Conservation (phyloP, 2,329 filamentous ascomycete species). For the Drechslerella stenobrocha region DNA sequence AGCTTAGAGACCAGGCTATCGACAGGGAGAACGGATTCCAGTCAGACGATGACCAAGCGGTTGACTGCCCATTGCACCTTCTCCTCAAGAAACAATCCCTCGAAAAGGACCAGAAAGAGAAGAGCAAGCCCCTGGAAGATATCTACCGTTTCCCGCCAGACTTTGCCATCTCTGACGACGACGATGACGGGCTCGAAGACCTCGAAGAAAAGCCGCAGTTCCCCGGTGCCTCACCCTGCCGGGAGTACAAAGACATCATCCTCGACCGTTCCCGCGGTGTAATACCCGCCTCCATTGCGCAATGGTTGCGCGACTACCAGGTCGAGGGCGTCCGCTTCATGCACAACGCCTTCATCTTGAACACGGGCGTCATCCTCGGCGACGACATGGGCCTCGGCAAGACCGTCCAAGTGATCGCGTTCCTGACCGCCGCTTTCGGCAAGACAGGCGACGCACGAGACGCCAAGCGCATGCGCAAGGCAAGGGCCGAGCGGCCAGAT, state of each 20-base stretch:
- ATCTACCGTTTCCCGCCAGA: constrained; percentile 53
- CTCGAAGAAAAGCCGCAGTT: constrained; percentile 64
- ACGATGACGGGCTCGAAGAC: constrained; percentile 58
- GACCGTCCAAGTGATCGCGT: constrained; percentile 92
- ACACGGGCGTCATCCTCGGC: constrained; percentile 84
- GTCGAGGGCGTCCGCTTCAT: constrained; percentile 81
- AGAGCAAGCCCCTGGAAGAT: constrained; percentile 43
- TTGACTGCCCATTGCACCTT: constrained; percentile 51
- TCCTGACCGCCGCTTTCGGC: constrained; percentile 86
- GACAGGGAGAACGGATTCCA: constrained; percentile 52
- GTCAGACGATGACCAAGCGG: constrained; percentile 52
- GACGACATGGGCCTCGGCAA: constrained; percentile 99
- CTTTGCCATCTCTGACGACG: constrained; percentile 58
- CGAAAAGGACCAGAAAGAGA: constrained; percentile 37
- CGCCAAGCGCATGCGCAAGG: constrained; percentile 81
- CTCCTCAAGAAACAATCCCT: constrained; percentile 33
- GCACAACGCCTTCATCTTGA: constrained; percentile 85
- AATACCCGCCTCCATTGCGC: constrained; percentile 85
- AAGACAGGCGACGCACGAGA: constrained; percentile 91
- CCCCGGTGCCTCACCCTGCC: constrained; percentile 72
- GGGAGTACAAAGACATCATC: constrained; percentile 73
- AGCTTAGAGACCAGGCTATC: constrained; percentile 50
- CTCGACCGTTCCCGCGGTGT: constrained; percentile 75
- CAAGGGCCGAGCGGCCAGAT: constrained; percentile 62
- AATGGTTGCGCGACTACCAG: constrained; percentile 91